These are phyloP conservation scores for Mycena kentingensis DNA, from an alignment of 768 basidiomycete genomes.

Conservation along the genomic window DNA sequence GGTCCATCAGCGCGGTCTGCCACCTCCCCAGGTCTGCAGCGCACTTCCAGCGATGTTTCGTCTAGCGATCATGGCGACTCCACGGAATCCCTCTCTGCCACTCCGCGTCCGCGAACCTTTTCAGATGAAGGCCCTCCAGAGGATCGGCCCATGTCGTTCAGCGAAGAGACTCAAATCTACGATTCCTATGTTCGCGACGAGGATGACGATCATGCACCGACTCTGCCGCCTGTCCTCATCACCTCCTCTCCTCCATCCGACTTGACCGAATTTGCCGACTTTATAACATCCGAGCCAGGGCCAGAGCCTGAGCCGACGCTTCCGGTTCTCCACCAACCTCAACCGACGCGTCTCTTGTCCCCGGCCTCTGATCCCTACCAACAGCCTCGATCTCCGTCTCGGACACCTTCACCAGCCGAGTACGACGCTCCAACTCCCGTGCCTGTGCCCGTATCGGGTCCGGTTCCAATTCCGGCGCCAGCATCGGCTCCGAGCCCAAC, in stretches of 20 bases:
- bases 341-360: conserved; percentile 57
- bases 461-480: too few relatives aligned
- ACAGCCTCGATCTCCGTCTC: conserved; percentile 41
- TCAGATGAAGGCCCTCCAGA: conserved; percentile 47
- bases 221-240: conserved; percentile 30
- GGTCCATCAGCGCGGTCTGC: conserved; percentile 32
- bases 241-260: conserved; percentile 33
- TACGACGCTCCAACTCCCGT: conserved; percentile 29
- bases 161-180: conserved; percentile 80
- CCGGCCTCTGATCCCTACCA: conserved; percentile 41
- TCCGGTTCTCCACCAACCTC: conserved; percentile 64
- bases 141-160: conserved; percentile 70
- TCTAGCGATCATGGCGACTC: conserved; percentile 69
- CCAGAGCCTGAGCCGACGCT: conserved; percentile 31
- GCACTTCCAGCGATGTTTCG: conserved; percentile 71
- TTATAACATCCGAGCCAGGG: conserved; percentile 31
- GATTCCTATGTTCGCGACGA: conserved; percentile 75
- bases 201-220: conserved; percentile 41
- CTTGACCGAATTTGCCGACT: conserved; percentile 17
- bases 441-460: conserved; percentile 26
- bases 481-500: conserved; percentile 20
- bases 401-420: conserved; percentile 62
- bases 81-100: conserved; percentile 36
- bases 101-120: conserved; percentile 42
- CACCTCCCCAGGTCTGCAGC: conserved; percentile 33